phyloP scores from a whole-genome alignment of 1,139 yeast genomes.

The Debaryomycetaceae sp. region DNA sequence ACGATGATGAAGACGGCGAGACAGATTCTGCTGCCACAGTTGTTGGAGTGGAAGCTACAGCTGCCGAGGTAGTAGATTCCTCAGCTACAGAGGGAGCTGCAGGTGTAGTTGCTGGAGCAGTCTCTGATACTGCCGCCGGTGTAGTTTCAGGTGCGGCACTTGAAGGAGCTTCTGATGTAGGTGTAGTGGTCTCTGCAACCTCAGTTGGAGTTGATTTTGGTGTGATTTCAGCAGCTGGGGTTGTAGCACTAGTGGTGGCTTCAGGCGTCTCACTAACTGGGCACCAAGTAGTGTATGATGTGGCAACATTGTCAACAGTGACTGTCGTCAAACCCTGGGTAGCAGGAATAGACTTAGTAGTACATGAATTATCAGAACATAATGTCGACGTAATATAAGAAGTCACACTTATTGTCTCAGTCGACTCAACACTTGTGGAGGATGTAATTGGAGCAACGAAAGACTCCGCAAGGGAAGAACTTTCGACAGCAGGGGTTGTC shows the following conservation, averaged over 20 bases:
- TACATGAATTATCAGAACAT: slow-evolving; percentile 12
- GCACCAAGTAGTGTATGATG: slow-evolving; percentile 27
- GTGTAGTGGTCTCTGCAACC: background rate
- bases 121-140: background rate
- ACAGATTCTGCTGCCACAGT: slow-evolving; percentile 2
- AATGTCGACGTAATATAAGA: slow-evolving; percentile 18
- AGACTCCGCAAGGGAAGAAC: background rate
- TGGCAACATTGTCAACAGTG: slow-evolving; percentile 9
- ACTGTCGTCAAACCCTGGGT: slow-evolving; percentile 6
- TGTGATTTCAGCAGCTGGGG: background rate
- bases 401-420: slow-evolving; percentile 5
- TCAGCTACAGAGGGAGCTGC: background rate
- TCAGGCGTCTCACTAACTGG: slow-evolving; percentile 1
- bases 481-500: background rate
- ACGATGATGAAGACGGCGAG: background rate
- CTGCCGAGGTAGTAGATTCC: background rate
- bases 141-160: slow-evolving; percentile 4
- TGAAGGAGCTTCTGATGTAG: background rate
- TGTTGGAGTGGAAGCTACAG: slow-evolving; percentile 6
- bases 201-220: background rate
- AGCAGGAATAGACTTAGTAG: slow-evolving; percentile 4
- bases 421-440: background rate
- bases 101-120: background rate
- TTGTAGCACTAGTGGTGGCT: too few relatives aligned
- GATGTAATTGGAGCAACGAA: background rate